Evolutionary conservation across 2,329 filamentous ascomycete genomes (phyloP).

Genomic region (Blumeria graminis): DNA sequence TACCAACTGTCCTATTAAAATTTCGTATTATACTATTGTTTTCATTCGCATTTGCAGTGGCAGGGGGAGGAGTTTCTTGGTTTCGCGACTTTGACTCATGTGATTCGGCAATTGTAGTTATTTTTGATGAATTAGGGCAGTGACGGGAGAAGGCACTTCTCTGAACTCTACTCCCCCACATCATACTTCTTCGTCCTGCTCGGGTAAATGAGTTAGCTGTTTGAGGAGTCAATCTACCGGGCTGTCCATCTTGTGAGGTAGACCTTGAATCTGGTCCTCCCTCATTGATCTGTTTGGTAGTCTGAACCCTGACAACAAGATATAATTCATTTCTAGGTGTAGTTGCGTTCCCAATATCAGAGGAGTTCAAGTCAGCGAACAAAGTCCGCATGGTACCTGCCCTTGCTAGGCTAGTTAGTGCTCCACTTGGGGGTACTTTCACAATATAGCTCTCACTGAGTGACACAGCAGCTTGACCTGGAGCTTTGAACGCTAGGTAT

Average conservation of each 20-base stretch:
- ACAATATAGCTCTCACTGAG: constrained; percentile 69
- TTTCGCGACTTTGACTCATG: constrained; percentile 3
- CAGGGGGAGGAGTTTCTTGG: constrained; percentile 23
- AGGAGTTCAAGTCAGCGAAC: constrained; percentile 53
- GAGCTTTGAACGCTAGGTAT: constrained; percentile 49
- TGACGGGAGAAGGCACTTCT: constrained; percentile 16
- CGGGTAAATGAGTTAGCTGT: constrained; percentile 20
- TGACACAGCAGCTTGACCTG: constrained; percentile 35
- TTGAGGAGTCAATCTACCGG: constrained; percentile 18
- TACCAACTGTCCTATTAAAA: constrained; percentile 45
- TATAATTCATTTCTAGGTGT: constrained; percentile 51
- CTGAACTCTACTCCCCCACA: constrained; percentile 41
- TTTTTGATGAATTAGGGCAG: not conserved
- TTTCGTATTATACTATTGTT: constrained; percentile 16
- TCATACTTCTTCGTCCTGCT: constrained; percentile 35
- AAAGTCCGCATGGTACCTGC: constrained; percentile 56
- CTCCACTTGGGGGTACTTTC: constrained; percentile 50
- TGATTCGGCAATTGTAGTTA: not conserved
- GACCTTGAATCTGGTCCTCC: constrained; percentile 11
- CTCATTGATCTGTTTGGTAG: constrained; percentile 10
- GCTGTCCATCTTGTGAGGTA: constrained; percentile 10
- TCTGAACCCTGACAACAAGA: constrained; percentile 50
- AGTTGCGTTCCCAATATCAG: constrained; percentile 28
- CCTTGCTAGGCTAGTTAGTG: constrained; percentile 37
- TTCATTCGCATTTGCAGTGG: constrained; percentile 26